Percentiles rank a stretch among this genome's conserved stretches.
Conservation (phyloP, 495 filamentous ascomycete genomes). For the Cercophora samala region DNA sequence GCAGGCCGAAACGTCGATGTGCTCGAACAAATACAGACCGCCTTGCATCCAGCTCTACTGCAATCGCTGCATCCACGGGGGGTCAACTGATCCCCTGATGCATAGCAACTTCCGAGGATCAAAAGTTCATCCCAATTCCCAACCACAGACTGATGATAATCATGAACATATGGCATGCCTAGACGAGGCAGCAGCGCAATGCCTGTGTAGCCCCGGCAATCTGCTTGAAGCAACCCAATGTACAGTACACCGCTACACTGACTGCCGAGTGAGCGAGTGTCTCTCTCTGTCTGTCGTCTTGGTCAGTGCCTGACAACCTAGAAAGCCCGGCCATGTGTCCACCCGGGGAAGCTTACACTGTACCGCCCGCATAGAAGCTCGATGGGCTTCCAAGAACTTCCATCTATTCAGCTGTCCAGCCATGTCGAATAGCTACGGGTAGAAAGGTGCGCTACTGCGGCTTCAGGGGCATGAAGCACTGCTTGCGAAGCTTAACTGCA, state of each 20-base stretch:
- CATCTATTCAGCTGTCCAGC: not conserved
- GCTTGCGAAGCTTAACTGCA: not conserved
- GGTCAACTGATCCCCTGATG: conserved; percentile 4
- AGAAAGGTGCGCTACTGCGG: not conserved
- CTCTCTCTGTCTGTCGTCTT: no score
- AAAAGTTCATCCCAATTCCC: not conserved
- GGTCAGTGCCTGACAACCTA: not conserved
- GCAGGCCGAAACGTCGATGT: no score
- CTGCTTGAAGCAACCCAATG: not conserved
- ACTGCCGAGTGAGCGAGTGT: no score
- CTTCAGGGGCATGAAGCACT: not conserved
- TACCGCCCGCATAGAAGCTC: conserved; percentile 1
- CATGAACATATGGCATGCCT: not conserved
- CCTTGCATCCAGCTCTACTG: not conserved
- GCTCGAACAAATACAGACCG: not conserved
- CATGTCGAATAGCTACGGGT: no score
- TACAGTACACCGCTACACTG: not conserved
- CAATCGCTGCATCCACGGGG: not conserved
- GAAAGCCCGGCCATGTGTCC: not conserved
- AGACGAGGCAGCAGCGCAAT: not conserved
- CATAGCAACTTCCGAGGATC: not conserved
- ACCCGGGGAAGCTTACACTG: not conserved
- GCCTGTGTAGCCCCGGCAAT: no score
- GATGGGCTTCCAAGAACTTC: not conserved
- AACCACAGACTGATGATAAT: not conserved